phyloP scores from a whole-genome alignment of 2,329 filamentous ascomycete species.

The Cladosporium sp. region DNA sequence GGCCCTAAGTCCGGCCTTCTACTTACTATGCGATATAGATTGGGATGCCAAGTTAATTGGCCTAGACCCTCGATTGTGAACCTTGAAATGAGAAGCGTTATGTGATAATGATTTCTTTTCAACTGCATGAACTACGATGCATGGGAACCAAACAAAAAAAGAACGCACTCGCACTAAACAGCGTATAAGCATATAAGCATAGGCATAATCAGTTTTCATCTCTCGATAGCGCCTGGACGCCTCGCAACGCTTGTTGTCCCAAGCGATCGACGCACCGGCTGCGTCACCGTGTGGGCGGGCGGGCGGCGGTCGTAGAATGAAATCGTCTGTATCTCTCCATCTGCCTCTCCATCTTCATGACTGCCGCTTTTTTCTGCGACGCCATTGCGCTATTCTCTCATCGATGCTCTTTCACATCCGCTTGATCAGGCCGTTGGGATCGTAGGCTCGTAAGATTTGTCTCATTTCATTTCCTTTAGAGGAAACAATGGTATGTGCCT shows the following conservation, averaged over 20 bases:
- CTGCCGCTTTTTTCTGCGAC: neutral
- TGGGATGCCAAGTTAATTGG: no score
- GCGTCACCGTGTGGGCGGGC: no score
- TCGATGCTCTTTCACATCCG: no score
- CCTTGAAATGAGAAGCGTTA: neutral
- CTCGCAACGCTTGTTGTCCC: slow-evolving; percentile 8
- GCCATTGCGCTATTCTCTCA: no score
- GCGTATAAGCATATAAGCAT: no score
- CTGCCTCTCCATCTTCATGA: neutral
- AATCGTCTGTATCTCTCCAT: slow-evolving; percentile 2
- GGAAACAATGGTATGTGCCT: neutral
- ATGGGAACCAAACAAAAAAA: neutral
- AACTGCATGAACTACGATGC: slow-evolving; percentile 3
- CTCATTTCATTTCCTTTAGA: neutral
- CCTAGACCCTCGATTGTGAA: no score
- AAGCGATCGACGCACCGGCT: no score
- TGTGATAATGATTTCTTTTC: slow-evolving; percentile 7
- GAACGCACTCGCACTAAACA: slow-evolving; percentile 3
- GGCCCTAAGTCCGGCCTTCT: no score
- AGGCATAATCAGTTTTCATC: no score
- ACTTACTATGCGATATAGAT: no score
- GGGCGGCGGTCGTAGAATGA: slow-evolving; percentile 1
- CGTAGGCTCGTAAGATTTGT: slow-evolving; percentile 11
- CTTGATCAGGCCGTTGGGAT: slow-evolving; percentile 8
- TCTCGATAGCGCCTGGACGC: slow-evolving; percentile 4